Conservation (phyloP, 352 stramenopile species). For the Thraustochytrium sp. region DNA sequence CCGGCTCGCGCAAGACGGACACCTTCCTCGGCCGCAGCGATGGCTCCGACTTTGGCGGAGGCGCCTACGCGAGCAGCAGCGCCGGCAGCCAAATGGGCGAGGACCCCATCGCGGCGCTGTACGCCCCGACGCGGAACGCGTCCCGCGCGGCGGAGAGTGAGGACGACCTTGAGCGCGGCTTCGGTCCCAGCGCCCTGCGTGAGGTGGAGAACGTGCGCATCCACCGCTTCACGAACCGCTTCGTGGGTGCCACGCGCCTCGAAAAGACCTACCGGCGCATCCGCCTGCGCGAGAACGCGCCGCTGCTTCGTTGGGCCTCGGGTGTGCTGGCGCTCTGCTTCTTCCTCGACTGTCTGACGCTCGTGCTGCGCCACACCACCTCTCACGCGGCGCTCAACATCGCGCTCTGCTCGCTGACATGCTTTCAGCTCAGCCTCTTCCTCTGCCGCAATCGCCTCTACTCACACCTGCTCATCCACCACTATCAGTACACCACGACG, state of each 20-base stretch:
- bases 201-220: conserved; percentile 1
- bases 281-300: conserved; percentile 10
- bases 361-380: background rate
- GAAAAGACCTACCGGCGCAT: conserved; percentile 10
- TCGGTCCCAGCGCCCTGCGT: background rate
- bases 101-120: background rate
- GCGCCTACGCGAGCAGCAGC: background rate
- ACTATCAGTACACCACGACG: conserved; percentile 38
- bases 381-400: background rate
- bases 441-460: conserved; percentile 34
- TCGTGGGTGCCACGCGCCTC: background rate
- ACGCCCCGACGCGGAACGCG: background rate
- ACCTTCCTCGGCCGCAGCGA: background rate
- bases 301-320: conserved; percentile 28
- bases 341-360: background rate
- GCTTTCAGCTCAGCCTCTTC: conserved; percentile 32
- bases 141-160: background rate
- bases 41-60: background rate
- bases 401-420: conserved; percentile 14
- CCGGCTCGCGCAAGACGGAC: background rate
- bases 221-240: conserved; percentile 19
- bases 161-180: background rate
- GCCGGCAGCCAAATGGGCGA: background rate
- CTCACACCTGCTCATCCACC: conserved; percentile 39
- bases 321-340: background rate